These are phyloP conservation scores for Suillus spraguei DNA, from an alignment of 768 basidiomycete genomes.

Conservation along the genomic window DNA sequence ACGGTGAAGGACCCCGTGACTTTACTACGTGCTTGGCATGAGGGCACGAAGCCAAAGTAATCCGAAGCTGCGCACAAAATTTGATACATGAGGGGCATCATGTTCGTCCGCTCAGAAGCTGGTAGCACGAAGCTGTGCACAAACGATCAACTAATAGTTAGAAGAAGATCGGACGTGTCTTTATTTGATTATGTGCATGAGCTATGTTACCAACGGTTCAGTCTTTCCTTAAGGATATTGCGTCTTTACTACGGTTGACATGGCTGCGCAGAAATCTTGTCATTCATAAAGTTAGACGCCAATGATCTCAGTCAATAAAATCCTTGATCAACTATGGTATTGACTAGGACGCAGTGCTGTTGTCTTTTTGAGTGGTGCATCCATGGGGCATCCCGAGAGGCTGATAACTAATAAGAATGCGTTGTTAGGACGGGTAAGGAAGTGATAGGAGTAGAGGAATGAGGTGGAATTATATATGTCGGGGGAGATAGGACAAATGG, in stretches of 20 bases:
- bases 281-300: neutral
- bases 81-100: neutral
- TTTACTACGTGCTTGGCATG: neutral
- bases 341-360: neutral
- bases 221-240: neutral
- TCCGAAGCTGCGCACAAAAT: neutral
- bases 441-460: neutral
- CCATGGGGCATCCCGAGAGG: neutral
- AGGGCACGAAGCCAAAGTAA: neutral
- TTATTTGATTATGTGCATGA: neutral
- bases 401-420: neutral
- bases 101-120: neutral
- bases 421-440: neutral
- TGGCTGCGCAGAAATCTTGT: neutral
- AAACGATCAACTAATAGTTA: neutral
- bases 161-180: neutral
- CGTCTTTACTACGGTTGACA: neutral
- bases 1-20: neutral
- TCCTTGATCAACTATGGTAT: neutral
- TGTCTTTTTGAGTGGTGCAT: neutral
- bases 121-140: neutral
- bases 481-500: conserved; percentile 1
- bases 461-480: neutral
- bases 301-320: neutral
- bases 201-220: neutral